Conservation (phyloP, 805 yeast genomes). For the Saccharomycopsis capsularis region DNA sequence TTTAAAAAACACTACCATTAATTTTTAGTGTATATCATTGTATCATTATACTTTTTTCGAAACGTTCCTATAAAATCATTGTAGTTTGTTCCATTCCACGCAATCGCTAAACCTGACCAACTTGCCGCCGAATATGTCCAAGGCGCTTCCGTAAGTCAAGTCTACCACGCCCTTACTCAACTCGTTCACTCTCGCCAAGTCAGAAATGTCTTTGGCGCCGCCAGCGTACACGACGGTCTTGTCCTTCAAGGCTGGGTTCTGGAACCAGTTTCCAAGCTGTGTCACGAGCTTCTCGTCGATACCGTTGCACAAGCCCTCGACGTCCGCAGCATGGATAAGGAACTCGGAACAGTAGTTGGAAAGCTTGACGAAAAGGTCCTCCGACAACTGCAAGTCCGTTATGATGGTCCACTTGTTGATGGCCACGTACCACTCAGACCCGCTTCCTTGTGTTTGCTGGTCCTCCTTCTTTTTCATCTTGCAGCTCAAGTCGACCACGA, state of each 20-base stretch:
- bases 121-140: constrained; percentile 91
- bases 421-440: constrained; percentile 78
- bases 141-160: constrained; percentile 84
- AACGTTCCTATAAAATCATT: no score
- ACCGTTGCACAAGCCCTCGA: constrained; percentile 93
- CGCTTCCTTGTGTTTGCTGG: no score
- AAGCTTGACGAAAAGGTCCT: constrained; percentile 46
- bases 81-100: constrained; percentile 56
- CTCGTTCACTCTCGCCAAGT: constrained; percentile 55
- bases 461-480: constrained; percentile 33
- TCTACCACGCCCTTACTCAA: constrained; percentile 82
- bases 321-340: constrained; percentile 96
- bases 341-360: constrained; percentile 74
- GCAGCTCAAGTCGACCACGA: constrained; percentile 91
- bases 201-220: constrained; percentile 75
- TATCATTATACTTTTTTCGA: no score
- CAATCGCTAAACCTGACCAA: constrained; percentile 72
- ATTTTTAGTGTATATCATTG: no score
- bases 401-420: constrained; percentile 96
- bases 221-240: constrained; percentile 93
- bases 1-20: no score
- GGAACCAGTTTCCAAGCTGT: constrained; percentile 71
- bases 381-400: constrained; percentile 54
- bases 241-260: constrained; percentile 29
- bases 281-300: constrained; percentile 74